phyloP scores from a whole-genome alignment of 225 moss, liverwort and hornwort genomes.

The Antitrichia curtipendula region DNA sequence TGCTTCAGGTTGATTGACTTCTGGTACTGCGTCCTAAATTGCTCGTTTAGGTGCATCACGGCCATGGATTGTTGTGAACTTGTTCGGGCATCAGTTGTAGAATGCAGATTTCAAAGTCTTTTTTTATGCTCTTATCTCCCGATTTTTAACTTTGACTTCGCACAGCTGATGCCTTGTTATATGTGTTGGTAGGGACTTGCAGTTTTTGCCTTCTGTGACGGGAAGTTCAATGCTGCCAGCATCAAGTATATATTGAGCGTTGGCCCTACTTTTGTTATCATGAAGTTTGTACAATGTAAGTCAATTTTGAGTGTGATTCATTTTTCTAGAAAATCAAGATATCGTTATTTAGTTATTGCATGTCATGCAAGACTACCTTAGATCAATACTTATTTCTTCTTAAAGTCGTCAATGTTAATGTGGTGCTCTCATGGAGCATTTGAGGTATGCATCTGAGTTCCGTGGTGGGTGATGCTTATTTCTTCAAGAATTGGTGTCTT shows the following conservation, averaged over 20 bases:
- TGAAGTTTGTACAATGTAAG: constrained; percentile 84
- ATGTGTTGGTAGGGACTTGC: constrained; percentile 58
- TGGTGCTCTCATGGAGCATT: not conserved
- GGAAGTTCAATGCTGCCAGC: constrained; percentile 24
- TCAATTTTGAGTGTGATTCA: not conserved
- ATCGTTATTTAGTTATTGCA: not conserved
- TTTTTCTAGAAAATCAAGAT: not conserved
- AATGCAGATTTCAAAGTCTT: not conserved
- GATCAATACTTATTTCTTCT: not conserved
- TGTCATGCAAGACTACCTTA: not conserved
- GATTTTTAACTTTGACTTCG: not conserved
- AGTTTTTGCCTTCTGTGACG: constrained; percentile 58
- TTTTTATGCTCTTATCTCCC: not conserved
- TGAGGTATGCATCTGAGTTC: not conserved
- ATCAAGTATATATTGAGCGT: constrained; percentile 77
- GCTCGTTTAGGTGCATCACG: not conserved
- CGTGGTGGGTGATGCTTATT: not conserved
- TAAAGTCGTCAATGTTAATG: not conserved
- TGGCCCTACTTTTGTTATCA: constrained; percentile 68
- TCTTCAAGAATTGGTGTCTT: not conserved
- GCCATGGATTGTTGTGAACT: not conserved
- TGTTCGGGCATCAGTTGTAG: not conserved
- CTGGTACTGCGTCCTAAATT: not conserved
- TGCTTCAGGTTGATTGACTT: constrained; percentile 62
- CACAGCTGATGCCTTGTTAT: not conserved